Base-by-base conservation (phyloP, 345 rosid species). In the Hibiscus trionum region DNA sequence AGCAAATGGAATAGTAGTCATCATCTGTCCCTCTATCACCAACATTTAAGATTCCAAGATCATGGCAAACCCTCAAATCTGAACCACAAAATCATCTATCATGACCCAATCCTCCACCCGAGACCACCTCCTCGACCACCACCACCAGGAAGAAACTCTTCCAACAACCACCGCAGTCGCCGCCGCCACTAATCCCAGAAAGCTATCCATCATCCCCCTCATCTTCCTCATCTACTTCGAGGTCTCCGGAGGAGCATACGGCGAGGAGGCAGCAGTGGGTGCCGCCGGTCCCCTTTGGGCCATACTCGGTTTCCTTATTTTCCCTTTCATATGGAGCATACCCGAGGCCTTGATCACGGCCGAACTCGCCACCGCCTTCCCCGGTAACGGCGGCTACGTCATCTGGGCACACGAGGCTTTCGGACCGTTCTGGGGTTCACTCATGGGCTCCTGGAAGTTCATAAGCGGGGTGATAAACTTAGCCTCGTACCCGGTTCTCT, bases 281-380 rank as follows among this genome's bases (percentile, higher is more conserved):
- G 91, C 91, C 3, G 90, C 86, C 0, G 91, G 94, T 0, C 90
- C 90, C 4, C 82, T 87, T 46, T 80, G 59, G 24, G 86, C 90
- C 56, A 46, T 89, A 17, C 82, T 87, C 1, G 91, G 95, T 4
- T 87, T 89, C 84, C 69, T 86, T 4, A 73, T 86, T 56, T 87
- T 86, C 75, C 95, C 95, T 0, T 87, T 87, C 75, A 77, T 89
- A 15, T 89, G 91, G 95, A 83, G 88, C 72, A 66, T 87, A 29
- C 95, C 91, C 2, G 95, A 89, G 71, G 90, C 95, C n/a, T 76
- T 89, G 7, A 78, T 89, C 84, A 87, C 95, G 0, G 91, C 95
- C 0, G 95, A 87, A 78, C 95, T 89, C 65, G 80, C 90, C 69
- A 86, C 91, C 2, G 78, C 90, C 1, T 86, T 86, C 63, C 94